Conservation (phyloP, 139 green algal species). For the Auxenochlorella pyrenoidosa region DNA sequence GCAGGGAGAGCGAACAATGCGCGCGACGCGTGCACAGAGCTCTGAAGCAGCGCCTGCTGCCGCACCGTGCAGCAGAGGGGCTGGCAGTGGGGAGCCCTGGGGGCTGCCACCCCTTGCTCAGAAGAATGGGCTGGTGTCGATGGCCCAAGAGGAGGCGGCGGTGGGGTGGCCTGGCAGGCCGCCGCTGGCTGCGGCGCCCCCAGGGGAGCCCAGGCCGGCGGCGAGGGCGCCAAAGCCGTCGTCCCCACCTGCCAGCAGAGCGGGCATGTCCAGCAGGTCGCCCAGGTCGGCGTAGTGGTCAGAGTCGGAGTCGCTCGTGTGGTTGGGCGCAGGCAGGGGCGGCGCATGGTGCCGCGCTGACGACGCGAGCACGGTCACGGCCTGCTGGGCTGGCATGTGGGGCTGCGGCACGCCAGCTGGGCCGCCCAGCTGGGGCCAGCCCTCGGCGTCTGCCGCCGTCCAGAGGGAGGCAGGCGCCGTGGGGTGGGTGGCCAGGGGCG, state of each 20-base stretch:
- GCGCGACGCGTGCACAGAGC: too few species aligned
- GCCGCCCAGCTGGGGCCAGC: not conserved
- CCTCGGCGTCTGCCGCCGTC: not conserved
- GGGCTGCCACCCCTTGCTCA: not conserved
- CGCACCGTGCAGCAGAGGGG: not conserved
- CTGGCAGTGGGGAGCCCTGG: not conserved
- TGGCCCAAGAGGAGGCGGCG: not conserved
- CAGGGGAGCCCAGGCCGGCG: not conserved
- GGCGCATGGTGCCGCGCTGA: not conserved
- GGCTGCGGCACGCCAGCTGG: not conserved
- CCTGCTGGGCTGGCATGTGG: not conserved
- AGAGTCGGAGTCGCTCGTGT: not conserved
- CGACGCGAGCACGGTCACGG: not conserved
- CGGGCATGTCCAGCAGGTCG: conserved; percentile 60
- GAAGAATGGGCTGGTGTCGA: not conserved
- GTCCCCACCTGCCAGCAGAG: conserved; percentile 1
- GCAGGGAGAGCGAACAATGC: not conserved
- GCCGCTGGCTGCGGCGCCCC: not conserved
- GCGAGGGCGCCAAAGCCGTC: not conserved
- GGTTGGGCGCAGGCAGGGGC: not conserved
- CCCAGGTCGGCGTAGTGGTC: conserved; percentile 8
- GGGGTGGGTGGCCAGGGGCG: conserved; percentile 2
- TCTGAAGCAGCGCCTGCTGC: not conserved
- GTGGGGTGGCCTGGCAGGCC: not conserved
- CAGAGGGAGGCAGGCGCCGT: not conserved